Base-by-base conservation (phyloP, 371 early-diverging fungal genomes). In the Mucor lusitanicus region DNA sequence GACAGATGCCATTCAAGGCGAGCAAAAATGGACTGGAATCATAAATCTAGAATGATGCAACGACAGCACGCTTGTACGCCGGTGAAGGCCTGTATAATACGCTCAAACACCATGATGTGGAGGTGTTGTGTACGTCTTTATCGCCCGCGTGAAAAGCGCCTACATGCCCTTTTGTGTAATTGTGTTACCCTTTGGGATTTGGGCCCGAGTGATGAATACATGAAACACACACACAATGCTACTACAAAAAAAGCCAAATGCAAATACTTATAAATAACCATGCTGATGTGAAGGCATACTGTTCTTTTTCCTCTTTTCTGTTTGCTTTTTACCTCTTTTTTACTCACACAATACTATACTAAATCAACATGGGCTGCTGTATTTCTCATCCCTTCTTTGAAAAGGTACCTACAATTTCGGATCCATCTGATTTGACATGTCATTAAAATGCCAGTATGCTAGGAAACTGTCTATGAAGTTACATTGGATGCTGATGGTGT, bases 391-490 rank as follows among this genome's bases (percentile, higher is more conserved):
- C 70, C 28, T 64, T 61, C 33, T 63, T 73, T 64, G 69, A 71
- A 67, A 77, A 77, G 67, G 77, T 74, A 72, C 13, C 21, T 9
- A 0, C 17, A 6, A 32, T 8, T 17, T 7, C 4, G 11, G 8
- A n/a, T n/a, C n/a, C n/a, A n/a, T 3, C 19, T 7, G 19, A 46
- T 25, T 53, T 27, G 27, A 53, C 27, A 53, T 63, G 23, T 25
- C 3, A 27, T 13, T 25, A 7, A 53, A 23, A 53, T 53, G 21
- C 32, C 21, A 65, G 9, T 9, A 35, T 23, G 17, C 23, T 69
- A 82, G 82, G 71, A 77, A 44, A 73, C 74, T 21, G 74, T 83
- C 23, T 78, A 82, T 59, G 83, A 83, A 73, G 83, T 83, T 27
- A 69, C 62, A 21, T 63, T 83, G 40, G 83, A 83, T 71, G 63